These are phyloP conservation scores for Ehretia macrophylla DNA, from an alignment of 257 asterid species.

Conservation along the genomic window DNA sequence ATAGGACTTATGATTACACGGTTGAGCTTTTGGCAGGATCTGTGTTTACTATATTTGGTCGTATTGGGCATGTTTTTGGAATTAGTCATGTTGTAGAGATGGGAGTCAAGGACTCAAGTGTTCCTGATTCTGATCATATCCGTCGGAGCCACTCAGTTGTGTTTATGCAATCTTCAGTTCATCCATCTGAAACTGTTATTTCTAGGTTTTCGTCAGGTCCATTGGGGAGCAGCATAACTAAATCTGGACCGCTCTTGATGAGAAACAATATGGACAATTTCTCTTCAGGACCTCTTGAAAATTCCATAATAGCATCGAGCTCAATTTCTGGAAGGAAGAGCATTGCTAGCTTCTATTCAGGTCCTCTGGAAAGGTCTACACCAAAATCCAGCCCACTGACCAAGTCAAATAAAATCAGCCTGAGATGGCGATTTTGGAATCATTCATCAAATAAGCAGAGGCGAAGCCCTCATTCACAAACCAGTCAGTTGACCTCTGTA, in stretches of 20 bases:
- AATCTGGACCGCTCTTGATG: constrained; percentile 55
- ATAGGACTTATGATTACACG: constrained; percentile 59
- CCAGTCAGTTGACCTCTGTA: constrained; percentile 18
- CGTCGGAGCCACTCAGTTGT: constrained; percentile 49
- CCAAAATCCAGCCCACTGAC: constrained; percentile 35
- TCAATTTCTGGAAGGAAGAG: constrained; percentile 30
- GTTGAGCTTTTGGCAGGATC: constrained; percentile 63
- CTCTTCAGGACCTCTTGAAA: constrained; percentile 55
- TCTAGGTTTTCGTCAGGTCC: constrained; percentile 39
- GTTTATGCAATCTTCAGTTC: constrained; percentile 60
- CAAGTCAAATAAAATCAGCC: constrained; percentile 31
- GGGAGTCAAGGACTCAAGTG: constrained; percentile 36
- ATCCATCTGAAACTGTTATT: constrained; percentile 49
- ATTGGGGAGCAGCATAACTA: constrained; percentile 32
- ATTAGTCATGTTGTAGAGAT: constrained; percentile 28
- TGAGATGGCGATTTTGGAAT: constrained; percentile 48
- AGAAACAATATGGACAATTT: constrained; percentile 26
- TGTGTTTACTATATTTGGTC: constrained; percentile 48
- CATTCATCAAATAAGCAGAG: constrained; percentile 32
- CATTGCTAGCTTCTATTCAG: constrained; percentile 41
- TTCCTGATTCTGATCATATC: constrained; percentile 28
- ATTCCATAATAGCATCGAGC: constrained; percentile 29
- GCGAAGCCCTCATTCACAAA: constrained; percentile 26
- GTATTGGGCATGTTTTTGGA: constrained; percentile 74
- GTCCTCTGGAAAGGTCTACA: constrained; percentile 44